Base-by-base conservation (phyloP, 129 eudicot species). In the Pulicaria dysenterica region DNA sequence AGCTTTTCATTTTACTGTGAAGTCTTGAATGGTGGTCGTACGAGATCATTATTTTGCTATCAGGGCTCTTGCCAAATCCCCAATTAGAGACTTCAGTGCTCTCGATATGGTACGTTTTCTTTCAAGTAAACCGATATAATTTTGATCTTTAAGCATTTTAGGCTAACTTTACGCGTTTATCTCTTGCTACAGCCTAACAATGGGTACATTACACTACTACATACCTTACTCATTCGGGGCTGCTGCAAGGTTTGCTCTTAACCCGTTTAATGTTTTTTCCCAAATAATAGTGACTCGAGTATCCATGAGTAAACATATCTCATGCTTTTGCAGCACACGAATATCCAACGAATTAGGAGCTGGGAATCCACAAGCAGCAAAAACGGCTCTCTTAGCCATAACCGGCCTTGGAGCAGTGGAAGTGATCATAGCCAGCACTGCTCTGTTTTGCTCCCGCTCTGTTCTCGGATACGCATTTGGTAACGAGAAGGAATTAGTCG, bases 21-120 rank as follows among this genome's bases (percentile, higher is more conserved):
- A 79, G 83, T 38, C 91, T 86, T 72, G 88, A 86, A 59, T 81
- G 91, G 91, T 86, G 88, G 88, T 70, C 84, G 4, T 86, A 65
- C 54, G 91, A 86, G 80, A 48, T 86, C 43, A 75, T 80, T n/a
- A 56, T 78, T 54, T 81, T 86, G 82, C 64, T 86, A 3, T 60
- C 91, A 0, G 88, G 88, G 5, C 80, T 81, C 62, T 49, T 86
- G 73, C 80, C 88, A 5, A 86, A 81, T 80, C 92, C 92, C 6
- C 84, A 86, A 50, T 76, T 86, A 56, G 86, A 86, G 70, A 80
- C 91, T 37, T 86, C 86, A 5, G 88, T 86, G 60, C 91, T 86
- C 66, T 86, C 91, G 0, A 86, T 86, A 71, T 86, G 92, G 88
- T 86, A 78, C 31, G 57, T 40, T 49, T 72, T 64, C 3, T 16